Base-by-base conservation (phyloP, 2,329 filamentous ascomycete genomes). In the Hypomyces rosellus region DNA sequence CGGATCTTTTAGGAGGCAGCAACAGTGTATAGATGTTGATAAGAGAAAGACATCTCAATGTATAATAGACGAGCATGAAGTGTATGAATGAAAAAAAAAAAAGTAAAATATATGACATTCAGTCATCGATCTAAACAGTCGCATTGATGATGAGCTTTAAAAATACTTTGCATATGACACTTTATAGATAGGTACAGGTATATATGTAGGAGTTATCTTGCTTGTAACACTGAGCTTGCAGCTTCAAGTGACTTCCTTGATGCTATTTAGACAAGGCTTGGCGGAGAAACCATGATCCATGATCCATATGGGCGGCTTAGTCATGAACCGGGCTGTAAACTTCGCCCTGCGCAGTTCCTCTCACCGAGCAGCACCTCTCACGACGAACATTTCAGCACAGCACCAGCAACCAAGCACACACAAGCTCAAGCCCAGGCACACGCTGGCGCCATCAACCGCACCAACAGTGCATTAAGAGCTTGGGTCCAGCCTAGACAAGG, bases 381-480 rank as follows among this genome's bases (percentile, higher is more conserved):
- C 66, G 63, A 69, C 67, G 69, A 67, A 73, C 64, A 70, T 71
- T 68, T 74, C 69, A 72, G 69, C 67, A 72, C 69, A 69, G 66
- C 60, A 40, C n/a, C 41, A 33, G 41, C 48, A 39, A 34, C 15
- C 41, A 34, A 39, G 40, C 49, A n/a, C 40, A 12, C 38, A 9
- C 46, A 20, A 34, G n/a, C 37, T 18, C 8, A 45, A 18, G 12
- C 25, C 25, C 22, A n/a, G 20, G 43, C 30, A 45, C 22, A 38
- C 5, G 36, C 43, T 30, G 25, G 25, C 25, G 25, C 25, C 25
- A 30, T 30, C 25, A 30, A 30, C 25, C 25, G 25, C 25, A 30
- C 25, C 25, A 30, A 30, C 25, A 30, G 25, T 30, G 25, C 25
- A 11, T 30, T 30, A 30, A 11, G 9, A 30, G 9, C 25, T 30